Percentiles rank a stretch among this genome's conserved stretches.
Evolutionary conservation across 768 basidiomycete genomes (phyloP).

Genomic region (Boletus rufocinnamomeus): DNA sequence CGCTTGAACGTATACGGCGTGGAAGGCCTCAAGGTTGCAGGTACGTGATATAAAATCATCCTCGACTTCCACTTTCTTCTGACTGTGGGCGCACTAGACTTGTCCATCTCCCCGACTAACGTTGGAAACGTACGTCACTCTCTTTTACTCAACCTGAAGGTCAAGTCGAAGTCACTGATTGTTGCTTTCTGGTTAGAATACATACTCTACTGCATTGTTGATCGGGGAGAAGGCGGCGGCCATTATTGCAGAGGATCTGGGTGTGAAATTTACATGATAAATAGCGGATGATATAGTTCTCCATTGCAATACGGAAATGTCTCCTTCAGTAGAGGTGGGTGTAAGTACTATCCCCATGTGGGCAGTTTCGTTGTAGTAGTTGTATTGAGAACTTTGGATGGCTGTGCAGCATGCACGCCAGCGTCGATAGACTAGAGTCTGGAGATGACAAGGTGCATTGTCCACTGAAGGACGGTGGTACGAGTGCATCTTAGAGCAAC

Average conservation of each 20-base stretch:
- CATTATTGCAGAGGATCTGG: conserved; percentile 56
- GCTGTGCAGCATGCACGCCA: no score
- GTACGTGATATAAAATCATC: conserved; percentile 28
- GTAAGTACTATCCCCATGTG: no score
- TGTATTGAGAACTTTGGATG: no score
- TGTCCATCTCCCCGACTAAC: conserved; percentile 39
- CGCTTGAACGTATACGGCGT: conserved; percentile 65
- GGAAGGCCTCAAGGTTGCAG: conserved; percentile 59
- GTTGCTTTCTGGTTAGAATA: conserved; percentile 32
- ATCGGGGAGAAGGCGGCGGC: conserved; percentile 65
- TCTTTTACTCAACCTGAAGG: no score
- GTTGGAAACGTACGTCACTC: conserved; percentile 24
- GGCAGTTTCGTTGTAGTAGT: no score
- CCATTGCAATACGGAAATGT: no score
- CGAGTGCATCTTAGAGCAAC: no score
- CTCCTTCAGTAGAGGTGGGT: no score
- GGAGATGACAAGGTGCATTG: no score
- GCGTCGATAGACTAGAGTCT: no score
- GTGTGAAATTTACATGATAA: not conserved
- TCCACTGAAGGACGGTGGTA: no score
- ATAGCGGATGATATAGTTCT: no score
- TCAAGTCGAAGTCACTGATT: not conserved
- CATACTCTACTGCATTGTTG: conserved; percentile 44
- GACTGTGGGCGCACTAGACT: conserved; percentile 22
- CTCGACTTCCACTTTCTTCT: not conserved